phyloP scores from a whole-genome alignment of 106 monocot genomes.

The Narthecium ossifragum region DNA sequence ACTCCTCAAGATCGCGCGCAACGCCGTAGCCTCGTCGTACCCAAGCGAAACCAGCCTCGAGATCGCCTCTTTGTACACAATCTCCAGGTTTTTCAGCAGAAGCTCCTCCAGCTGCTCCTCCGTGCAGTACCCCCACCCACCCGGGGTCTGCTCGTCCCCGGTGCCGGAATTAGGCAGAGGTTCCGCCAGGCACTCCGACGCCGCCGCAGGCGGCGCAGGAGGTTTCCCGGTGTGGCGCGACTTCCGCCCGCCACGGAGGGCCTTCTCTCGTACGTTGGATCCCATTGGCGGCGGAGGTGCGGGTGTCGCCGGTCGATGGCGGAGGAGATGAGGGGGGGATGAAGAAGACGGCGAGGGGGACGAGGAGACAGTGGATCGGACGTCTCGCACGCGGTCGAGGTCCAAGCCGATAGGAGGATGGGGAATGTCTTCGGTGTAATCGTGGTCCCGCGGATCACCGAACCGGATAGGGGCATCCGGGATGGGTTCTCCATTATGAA shows the following conservation, averaged over 20 bases:
- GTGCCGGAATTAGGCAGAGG: background rate
- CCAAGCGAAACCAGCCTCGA: conserved; percentile 48
- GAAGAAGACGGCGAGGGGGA: too few relatives aligned
- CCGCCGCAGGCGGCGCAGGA: background rate
- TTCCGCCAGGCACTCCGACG: background rate
- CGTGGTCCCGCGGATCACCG: too few relatives aligned
- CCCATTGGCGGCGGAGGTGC: conserved; percentile 8
- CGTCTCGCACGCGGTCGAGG: too few relatives aligned
- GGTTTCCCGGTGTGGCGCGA: conserved; percentile 6
- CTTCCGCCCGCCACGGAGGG: conserved; percentile 18
- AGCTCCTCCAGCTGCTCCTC: conserved; percentile 86
- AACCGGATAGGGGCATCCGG: too few relatives aligned
- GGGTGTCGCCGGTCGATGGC: background rate
- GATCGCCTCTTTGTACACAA: conserved; percentile 69
- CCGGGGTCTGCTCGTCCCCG: conserved; percentile 15
- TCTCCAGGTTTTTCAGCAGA: conserved; percentile 64
- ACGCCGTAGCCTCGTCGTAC: conserved; percentile 47
- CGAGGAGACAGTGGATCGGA: too few relatives aligned
- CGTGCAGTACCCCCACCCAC: conserved; percentile 73
- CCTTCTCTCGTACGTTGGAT: conserved; percentile 24
- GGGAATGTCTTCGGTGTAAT: too few relatives aligned
- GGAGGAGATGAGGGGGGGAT: background rate
- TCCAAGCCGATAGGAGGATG: too few relatives aligned
- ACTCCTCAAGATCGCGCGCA: conserved; percentile 52
- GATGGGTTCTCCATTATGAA: too few relatives aligned